These are phyloP conservation scores for Teratosphaeria destructans DNA, from an alignment of 2,329 filamentous ascomycete genomes.

Conservation along the genomic window DNA sequence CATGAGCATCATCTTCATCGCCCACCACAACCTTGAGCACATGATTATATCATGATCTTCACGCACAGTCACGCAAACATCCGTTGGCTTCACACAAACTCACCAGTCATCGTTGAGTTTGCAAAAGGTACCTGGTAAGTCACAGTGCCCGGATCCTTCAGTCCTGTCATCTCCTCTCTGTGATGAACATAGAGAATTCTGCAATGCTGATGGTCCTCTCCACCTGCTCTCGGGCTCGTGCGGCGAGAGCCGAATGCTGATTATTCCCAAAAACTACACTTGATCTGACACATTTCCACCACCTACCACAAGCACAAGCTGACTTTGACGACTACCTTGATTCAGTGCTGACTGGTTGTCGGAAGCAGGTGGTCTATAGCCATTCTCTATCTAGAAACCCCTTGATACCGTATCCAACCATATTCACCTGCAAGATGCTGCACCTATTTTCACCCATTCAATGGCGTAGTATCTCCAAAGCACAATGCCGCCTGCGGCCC, in stretches of 20 bases:
- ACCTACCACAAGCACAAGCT: background rate
- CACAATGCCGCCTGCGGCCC: conserved; percentile 9
- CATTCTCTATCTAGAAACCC: background rate
- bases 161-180: conserved; percentile 1
- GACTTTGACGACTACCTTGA: background rate
- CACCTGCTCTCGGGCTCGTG: background rate
- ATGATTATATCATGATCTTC: too few species aligned
- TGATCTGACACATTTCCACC: conserved; percentile 30
- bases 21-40: too few species aligned
- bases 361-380: background rate
- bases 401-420: background rate
- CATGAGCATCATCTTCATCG: too few species aligned
- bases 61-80: too few species aligned
- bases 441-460: conserved; percentile 8
- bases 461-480: conserved; percentile 19
- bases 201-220: conserved; percentile 37
- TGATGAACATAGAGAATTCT: conserved; percentile 41
- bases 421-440: background rate
- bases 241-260: conserved; percentile 32
- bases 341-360: background rate
- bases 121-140: background rate
- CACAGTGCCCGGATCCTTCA: background rate
- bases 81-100: too few species aligned
- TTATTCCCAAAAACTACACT: conserved; percentile 36
- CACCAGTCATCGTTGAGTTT: background rate